A percentile compares a stretch with the other conserved stretches of the same genome.
Evolutionary conservation across 2,329 filamentous ascomycete species (phyloP).

Genomic region (Fusarium nematophilum): DNA sequence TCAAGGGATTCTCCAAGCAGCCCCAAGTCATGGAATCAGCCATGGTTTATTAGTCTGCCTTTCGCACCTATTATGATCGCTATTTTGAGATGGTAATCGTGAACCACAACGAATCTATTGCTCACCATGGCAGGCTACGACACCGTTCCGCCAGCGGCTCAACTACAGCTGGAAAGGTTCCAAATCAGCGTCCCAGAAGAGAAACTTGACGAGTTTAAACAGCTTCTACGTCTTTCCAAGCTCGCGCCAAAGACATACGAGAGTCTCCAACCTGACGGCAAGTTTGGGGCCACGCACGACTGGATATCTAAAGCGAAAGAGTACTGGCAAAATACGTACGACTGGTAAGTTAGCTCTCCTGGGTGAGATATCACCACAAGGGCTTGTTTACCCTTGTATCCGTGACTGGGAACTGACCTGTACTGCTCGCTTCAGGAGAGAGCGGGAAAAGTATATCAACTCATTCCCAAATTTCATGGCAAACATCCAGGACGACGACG

Average conservation of each 20-base stretch:
- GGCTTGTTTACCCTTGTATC: not conserved
- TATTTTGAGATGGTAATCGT: not conserved
- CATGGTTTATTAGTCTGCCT: too few relatives aligned
- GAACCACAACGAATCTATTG: not conserved
- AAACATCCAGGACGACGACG: not conserved
- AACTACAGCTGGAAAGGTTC: not conserved
- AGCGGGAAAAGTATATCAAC: not conserved
- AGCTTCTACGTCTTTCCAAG: not conserved
- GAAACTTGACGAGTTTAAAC: not conserved
- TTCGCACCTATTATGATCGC: too few relatives aligned
- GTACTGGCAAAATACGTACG: not conserved
- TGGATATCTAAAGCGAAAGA: not conserved
- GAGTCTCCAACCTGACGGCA: not conserved
- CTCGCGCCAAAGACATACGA: not conserved
- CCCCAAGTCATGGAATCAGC: not conserved
- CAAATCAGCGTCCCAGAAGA: not conserved
- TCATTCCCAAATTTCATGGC: not conserved
- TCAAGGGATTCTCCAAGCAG: too few relatives aligned
- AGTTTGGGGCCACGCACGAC: not conserved
- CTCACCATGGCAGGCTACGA: not conserved
- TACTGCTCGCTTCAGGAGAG: not conserved
- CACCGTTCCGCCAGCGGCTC: not conserved
- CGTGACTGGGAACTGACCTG: not conserved
- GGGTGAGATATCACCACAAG: not conserved
- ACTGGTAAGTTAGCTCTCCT: not conserved